Percentiles rank a stretch among this genome's conserved stretches.
Conservation (phyloP, 441 rosid genomes). For the Sinapis alba region DNA sequence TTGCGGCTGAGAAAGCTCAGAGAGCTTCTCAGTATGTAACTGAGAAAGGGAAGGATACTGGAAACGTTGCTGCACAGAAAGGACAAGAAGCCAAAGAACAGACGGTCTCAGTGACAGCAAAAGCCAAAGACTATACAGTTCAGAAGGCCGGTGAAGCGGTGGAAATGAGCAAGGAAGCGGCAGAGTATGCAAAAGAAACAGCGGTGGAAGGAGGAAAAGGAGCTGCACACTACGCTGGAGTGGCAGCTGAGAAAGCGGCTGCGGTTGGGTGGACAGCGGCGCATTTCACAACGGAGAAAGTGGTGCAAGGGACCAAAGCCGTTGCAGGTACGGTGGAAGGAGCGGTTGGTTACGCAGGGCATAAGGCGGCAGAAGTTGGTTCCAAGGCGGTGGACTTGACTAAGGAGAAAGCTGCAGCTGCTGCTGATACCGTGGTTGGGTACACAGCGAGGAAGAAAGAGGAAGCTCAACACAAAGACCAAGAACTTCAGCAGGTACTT, state of each 20-base stretch:
- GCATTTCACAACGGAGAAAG: conserved; percentile 65
- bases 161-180: conserved; percentile 33
- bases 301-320: conserved; percentile 62
- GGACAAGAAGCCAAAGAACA: conserved; percentile 40
- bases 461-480: conserved; percentile 46
- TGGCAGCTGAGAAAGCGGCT: conserved; percentile 56
- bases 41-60: conserved; percentile 45
- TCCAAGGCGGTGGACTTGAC: conserved; percentile 62
- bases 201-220: conserved; percentile 54
- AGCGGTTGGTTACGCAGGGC: conserved; percentile 53
- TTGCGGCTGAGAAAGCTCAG: conserved; percentile 45
- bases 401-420: conserved; percentile 52
- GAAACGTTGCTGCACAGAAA: conserved; percentile 43
- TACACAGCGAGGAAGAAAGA: conserved; percentile 72
- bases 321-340: conserved; percentile 53
- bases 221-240: conserved; percentile 54
- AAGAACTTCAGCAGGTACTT: conserved; percentile 30
- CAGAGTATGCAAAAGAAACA: conserved; percentile 51
- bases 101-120: conserved; percentile 34
- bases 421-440: conserved; percentile 58
- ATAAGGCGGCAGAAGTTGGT: conserved; percentile 59
- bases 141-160: conserved; percentile 37
- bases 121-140: conserved; percentile 41
- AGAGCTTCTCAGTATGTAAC: conserved; percentile 35
- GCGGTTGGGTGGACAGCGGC: conserved; percentile 71